phyloP scores from a whole-genome alignment of 441 rosid species.

The Eugenia klotzschiana region DNA sequence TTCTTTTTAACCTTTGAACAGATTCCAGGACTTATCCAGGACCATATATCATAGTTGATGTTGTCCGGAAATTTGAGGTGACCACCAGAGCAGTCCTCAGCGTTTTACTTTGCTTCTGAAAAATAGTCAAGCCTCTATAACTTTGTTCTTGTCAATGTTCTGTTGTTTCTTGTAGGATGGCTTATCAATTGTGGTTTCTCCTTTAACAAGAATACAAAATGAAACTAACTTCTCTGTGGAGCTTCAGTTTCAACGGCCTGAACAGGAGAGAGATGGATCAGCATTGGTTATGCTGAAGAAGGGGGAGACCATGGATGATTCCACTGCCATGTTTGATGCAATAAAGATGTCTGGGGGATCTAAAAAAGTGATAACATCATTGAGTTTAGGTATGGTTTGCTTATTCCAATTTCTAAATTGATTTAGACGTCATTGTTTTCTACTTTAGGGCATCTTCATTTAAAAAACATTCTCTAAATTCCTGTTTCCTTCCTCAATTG shows the following conservation, averaged over 20 bases:
- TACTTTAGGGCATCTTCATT: background rate
- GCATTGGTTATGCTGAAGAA: slow-evolving; percentile 53
- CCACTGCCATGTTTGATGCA: slow-evolving; percentile 76
- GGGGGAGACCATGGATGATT: slow-evolving; percentile 79
- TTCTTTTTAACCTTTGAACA: slow-evolving; percentile 17
- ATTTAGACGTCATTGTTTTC: background rate
- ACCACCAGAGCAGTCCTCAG: background rate
- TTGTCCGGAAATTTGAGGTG: slow-evolving; percentile 66
- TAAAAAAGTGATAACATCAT: slow-evolving; percentile 76
- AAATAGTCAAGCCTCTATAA: background rate
- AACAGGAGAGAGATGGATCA: slow-evolving; percentile 41
- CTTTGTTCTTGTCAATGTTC: background rate
- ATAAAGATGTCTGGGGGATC: slow-evolving; percentile 56
- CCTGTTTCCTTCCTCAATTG: background rate
- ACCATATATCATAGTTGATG: slow-evolving; percentile 71
- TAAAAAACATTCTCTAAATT: background rate
- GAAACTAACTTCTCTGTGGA: slow-evolving; percentile 72
- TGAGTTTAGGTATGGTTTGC: slow-evolving; percentile 64
- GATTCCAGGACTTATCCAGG: slow-evolving; percentile 87
- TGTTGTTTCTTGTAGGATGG: slow-evolving; percentile 51
- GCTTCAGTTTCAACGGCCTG: slow-evolving; percentile 68
- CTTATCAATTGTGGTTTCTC: slow-evolving; percentile 70
- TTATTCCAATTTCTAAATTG: slow-evolving; percentile 1
- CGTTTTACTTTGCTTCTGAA: background rate
- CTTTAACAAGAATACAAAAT: slow-evolving; percentile 74